Base-by-base conservation (phyloP, 2,329 filamentous ascomycete species). In the Alternaria consortialis region DNA sequence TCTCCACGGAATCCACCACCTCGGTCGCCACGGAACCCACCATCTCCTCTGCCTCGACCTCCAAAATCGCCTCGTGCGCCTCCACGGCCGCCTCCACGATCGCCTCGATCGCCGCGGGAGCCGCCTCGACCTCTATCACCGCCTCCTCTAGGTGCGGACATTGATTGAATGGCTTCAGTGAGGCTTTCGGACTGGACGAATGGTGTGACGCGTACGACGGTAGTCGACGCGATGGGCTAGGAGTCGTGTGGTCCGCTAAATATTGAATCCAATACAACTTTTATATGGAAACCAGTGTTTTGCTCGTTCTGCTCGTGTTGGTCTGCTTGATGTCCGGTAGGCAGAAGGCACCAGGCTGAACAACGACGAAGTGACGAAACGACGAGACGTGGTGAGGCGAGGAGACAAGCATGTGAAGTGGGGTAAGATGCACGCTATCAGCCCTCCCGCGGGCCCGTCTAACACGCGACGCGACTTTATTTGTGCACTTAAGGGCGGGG, bases 101-200 rank as follows among this genome's bases (percentile, higher is more conserved):
- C 53, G 11, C 53, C 43, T 25, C 20, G 39, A 15, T 42, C 39
- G 8, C 39, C 39, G 5, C 54, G 54, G 13, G 23, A 50, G 3
- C 36, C 39, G 17, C 55, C 56, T 31, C 56, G 29, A 8, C 57
- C 57, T 50, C 57, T 43, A 9, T 56, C 51, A 7, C 55, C 42
- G 34, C 58, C 63, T n/a, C 64, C 56, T 44, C 52, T 23, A 9
- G 57, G 43, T 59, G 52, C 52, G 8, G 57, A 59, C 57, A 59
- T 59, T 1, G 12, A 39, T 7, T 51, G 52, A 59, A 56, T 51
- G 57, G 52, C 52, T 40, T n/a, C 20, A 44, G 37, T 56, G 57
- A 59, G 52, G 51, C 51, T 37, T 55, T 43, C 56, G 56, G 31
- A 50, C 56, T 48, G 43, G 23, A 27, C 13, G 31, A 25, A 43